Conservation (phyloP, 495 filamentous ascomycete genomes). For the Aspergillus panamensis region DNA sequence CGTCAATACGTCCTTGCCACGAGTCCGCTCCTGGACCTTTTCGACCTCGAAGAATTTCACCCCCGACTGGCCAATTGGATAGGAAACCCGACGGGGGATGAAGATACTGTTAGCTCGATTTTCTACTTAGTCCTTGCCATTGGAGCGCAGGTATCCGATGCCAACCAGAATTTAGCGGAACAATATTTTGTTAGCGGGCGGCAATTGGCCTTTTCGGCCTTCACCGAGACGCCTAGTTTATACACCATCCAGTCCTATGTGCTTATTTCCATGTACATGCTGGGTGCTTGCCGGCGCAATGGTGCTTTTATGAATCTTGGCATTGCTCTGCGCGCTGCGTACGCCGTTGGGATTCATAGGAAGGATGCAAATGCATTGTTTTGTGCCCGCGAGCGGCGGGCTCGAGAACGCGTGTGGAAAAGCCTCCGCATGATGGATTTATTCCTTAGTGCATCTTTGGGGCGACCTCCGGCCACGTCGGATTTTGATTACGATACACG, state of each 20-base stretch:
- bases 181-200: constrained; percentile 56
- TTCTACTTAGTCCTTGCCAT: constrained; percentile 60
- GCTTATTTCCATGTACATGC: constrained; percentile 58
- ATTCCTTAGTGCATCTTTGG: constrained; percentile 58
- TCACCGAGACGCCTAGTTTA: constrained; percentile 54
- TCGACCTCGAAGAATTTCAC: constrained; percentile 36
- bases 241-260: constrained; percentile 57
- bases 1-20: constrained; percentile 43
- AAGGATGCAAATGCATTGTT: constrained; percentile 59
- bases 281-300: constrained; percentile 58
- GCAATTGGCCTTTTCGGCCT: constrained; percentile 50
- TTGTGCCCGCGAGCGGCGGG: constrained; percentile 43
- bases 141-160: constrained; percentile 54
- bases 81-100: constrained; percentile 39
- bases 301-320: constrained; percentile 54
- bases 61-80: constrained; percentile 40
- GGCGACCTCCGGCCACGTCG: constrained; percentile 56
- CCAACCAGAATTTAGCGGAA: constrained; percentile 40
- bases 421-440: constrained; percentile 59
- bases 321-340: constrained; percentile 55
- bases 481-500: constrained; percentile 55
- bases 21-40: constrained; percentile 38
- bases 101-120: constrained; percentile 49
- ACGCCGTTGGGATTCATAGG: constrained; percentile 59
- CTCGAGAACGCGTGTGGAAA: constrained; percentile 59